Base-by-base conservation (phyloP, 2,329 filamentous ascomycete genomes). In the Nannizziopsis barbatae region DNA sequence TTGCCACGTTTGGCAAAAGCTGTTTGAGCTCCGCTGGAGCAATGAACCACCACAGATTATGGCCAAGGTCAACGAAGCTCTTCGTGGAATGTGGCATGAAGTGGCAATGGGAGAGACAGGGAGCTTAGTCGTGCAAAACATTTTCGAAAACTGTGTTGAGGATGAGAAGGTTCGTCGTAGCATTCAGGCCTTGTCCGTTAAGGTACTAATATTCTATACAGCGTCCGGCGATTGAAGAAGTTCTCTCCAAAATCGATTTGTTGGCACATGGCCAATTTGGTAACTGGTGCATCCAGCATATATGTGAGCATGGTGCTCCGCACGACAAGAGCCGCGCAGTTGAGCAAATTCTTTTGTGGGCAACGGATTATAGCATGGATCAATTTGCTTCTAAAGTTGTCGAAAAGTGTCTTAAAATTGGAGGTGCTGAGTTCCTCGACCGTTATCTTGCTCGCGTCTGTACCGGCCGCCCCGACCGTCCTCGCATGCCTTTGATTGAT, bases 231-330 rank as follows among this genome's bases (percentile, higher is more conserved):
- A 94, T 98, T 62, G 89, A 95, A 65, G 92, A 98, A 66, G 92
- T 98, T 35, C 79, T 98, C 49, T 79, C 79, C 52, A 95, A 92
- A 64, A 95, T 98, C 58, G 88, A 98, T 68, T 85, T 95, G 53
- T 88, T 98, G 60, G 86, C 92, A 51, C 90, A 95, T 64, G 92
- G 92, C 20, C 92, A 98, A 64, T 98, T 98, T 63, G 92, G 92
- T 49, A 98, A 98, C 65, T 98, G 92, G 92, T 98, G 92, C 71
- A 96, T 98, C 60, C 92, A 98, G 70, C 92, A 98, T 68, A 88
- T 98, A 59, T 98, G 92, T 68, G 92, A 98, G 67, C 92, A 98
- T 63, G 90, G 93, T 44, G 84, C 84, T 50, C 84, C 89, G 30
- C 81, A 83, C 36, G 93, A 98, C 67, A 89, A 90, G 59, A 90